Percentiles rank a stretch among this genome's conserved stretches.
Conservation (phyloP, 257 asterid genomes). For the Eucommia ulmoides region DNA sequence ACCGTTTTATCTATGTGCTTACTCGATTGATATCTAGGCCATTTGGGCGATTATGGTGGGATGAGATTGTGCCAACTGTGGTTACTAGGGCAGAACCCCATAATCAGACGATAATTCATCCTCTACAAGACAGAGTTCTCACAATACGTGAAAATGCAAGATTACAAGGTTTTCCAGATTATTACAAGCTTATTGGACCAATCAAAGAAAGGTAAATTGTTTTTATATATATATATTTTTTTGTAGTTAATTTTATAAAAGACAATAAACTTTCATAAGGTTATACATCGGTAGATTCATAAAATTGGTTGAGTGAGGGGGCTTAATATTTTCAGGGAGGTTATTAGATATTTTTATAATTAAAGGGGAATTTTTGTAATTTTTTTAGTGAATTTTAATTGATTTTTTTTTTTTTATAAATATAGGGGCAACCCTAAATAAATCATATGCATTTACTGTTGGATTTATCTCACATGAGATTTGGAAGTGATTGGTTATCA, state of each 20-base stretch:
- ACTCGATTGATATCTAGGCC: conserved; percentile 37
- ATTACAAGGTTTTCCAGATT: conserved; percentile 87
- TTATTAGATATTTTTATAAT: too few relatives aligned
- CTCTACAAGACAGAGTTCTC: conserved; percentile 67
- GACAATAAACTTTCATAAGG: not conserved
- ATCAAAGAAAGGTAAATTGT: conserved; percentile 51
- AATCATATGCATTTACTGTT: not conserved
- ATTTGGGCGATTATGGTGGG: conserved; percentile 92
- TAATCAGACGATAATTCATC: conserved; percentile 62
- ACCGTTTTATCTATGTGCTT: not conserved
- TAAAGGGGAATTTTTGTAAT: too few relatives aligned
- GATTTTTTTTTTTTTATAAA: too few relatives aligned
- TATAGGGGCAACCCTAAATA: not conserved
- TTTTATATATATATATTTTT: not conserved
- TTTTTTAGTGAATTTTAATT: too few relatives aligned
- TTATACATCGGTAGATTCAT: not conserved
- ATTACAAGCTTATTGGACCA: conserved; percentile 60
- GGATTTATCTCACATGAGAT: too few relatives aligned
- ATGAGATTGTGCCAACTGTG: conserved; percentile 79
- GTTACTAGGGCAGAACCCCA: conserved; percentile 90
- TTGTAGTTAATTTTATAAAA: not conserved
- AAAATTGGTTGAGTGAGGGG: too few relatives aligned
- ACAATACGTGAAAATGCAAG: conserved; percentile 82
- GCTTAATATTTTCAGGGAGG: too few relatives aligned
- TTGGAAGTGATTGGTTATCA: too few relatives aligned